These are phyloP conservation scores for Fragaria iinumae DNA, from an alignment of 306 rosid species.

Conservation along the genomic window DNA sequence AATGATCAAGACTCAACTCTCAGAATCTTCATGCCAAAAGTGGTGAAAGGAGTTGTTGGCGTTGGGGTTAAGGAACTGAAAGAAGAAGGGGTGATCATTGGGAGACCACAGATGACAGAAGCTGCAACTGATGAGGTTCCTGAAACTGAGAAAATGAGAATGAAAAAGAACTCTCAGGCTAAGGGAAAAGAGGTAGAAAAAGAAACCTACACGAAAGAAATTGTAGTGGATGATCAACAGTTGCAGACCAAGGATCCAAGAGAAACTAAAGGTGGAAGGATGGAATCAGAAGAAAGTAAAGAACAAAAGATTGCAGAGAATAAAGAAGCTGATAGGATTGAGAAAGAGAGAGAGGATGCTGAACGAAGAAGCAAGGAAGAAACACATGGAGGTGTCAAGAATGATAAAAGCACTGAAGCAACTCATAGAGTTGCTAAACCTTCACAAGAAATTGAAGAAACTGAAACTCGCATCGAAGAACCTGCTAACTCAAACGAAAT, in stretches of 20 bases:
- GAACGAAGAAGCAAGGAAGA: background rate
- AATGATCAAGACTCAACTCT: slow-evolving; percentile 49
- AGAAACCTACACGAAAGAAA: background rate
- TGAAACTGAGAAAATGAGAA: background rate
- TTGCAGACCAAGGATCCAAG: background rate
- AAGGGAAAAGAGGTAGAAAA: background rate
- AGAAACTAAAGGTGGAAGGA: background rate
- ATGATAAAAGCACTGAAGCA: background rate
- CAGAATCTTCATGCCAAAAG: slow-evolving; percentile 60
- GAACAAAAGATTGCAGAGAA: background rate
- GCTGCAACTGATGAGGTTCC: slow-evolving; percentile 1
- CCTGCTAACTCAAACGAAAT: slow-evolving; percentile 8
- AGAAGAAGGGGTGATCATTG: slow-evolving; percentile 33
- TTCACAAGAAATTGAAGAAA: background rate
- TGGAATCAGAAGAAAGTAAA: background rate
- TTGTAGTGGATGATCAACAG: background rate
- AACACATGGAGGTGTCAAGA: background rate
- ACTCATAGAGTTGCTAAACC: background rate
- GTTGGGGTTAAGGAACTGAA: slow-evolving; percentile 52
- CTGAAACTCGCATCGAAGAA: slow-evolving; percentile 1
- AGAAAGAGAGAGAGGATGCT: slow-evolving; percentile 5
- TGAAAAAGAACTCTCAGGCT: background rate
- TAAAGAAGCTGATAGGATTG: background rate
- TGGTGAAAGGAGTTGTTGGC: slow-evolving; percentile 47
- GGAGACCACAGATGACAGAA: slow-evolving; percentile 9